These are phyloP conservation scores for Lonicera japonica DNA, from an alignment of 129 eudicot genomes.

Conservation along the genomic window DNA sequence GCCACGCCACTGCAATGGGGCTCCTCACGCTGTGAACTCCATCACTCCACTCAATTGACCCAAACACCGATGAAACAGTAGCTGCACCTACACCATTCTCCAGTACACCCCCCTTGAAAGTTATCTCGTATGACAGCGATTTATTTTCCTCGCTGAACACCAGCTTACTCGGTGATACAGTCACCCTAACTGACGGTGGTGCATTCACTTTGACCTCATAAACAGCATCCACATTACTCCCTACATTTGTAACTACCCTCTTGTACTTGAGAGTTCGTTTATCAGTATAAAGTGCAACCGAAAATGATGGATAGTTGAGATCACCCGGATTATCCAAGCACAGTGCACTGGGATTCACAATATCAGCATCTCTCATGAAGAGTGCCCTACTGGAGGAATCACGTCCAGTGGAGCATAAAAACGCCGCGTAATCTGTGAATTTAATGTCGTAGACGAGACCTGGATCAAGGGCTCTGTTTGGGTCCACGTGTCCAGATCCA, in stretches of 20 bases:
- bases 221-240: constrained; percentile 41
- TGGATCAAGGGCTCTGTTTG: constrained; percentile 71
- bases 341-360: constrained; percentile 47
- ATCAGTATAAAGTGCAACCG: constrained; percentile 46
- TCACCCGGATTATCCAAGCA: constrained; percentile 53
- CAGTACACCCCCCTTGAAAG: constrained; percentile 19
- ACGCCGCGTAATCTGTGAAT: constrained; percentile 47
- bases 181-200: constrained; percentile 63
- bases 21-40: constrained; percentile 81
- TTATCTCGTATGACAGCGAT: constrained; percentile 55
- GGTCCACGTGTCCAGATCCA: constrained; percentile 96
- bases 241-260: constrained; percentile 71
- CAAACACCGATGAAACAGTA: constrained; percentile 34
- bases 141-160: constrained; percentile 46
- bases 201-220: constrained; percentile 64
- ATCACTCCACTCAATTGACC: constrained; percentile 81
- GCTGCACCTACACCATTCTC: constrained; percentile 12
- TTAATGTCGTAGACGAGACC: constrained; percentile 77
- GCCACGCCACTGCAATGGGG: constrained; percentile 71
- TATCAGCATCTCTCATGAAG: constrained; percentile 41
- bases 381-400: constrained; percentile 49
- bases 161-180: constrained; percentile 62
- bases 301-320: constrained; percentile 78
- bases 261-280: constrained; percentile 51
- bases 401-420: constrained; percentile 79